Base-by-base conservation (phyloP, 2,329 filamentous ascomycete species). In the Epichloe festucae region DNA sequence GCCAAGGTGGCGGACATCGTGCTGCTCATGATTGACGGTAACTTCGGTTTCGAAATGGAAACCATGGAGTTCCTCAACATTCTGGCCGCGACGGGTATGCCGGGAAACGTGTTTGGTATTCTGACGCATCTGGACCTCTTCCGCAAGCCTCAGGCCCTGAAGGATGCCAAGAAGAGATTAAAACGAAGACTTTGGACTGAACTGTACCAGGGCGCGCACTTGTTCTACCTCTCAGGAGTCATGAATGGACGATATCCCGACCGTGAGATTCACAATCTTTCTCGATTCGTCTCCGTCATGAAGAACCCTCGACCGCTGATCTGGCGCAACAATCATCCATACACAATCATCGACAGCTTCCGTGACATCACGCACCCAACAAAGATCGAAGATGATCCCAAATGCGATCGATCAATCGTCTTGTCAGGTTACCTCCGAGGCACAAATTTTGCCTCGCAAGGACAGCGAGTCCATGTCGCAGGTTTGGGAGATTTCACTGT, bases 41-140 rank as follows among this genome's bases (percentile, higher is more conserved):
- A 97, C 70, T 98, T 87, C 63, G 94, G 93, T 14, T 98, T 98
- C 64, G 93, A 98, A 71, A 98, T 98, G 93, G 93, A 98, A 76
- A 98, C 93, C 0, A 98, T 98, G 93, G 93, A 98, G 70, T 98
- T 98, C 55, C 73, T 98, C 63, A 97, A 96, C 60, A 84, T 96
- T 17, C 74, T 98, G 48, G 85, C 87, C n/a, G 82, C 89, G 2
- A 95, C 87, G 34, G 93, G 93, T 67, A 97, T 98, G 91, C 93
- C 94, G 0, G 91, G 93, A 57, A 98, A 98, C 61, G 90, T 98
- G 39, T 97, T 98, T 65, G 93, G 93, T 49, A 90, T 98, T 52
- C 77, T 98, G 44, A 97, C 93, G 15, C 94, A 98, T 73, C 75
- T 98, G 54, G 93, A 98, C 65, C 74, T 98, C 14, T 98, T 98